Conservation (phyloP, 2,329 filamentous ascomycete species). For the Diaporthe humulicola region DNA sequence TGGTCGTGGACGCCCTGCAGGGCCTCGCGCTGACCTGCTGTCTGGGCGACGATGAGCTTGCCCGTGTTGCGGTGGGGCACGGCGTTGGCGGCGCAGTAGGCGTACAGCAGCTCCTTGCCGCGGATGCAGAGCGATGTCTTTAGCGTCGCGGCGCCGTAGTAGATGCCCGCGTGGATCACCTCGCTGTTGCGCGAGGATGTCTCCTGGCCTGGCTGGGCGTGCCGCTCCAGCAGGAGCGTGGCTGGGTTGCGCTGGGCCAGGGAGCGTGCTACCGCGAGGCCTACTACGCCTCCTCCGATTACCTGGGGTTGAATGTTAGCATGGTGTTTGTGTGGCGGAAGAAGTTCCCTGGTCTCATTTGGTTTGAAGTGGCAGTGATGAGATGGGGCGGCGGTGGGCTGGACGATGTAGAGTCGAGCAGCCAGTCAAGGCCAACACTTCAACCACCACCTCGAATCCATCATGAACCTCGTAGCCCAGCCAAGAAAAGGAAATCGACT, state of each 20-base stretch:
- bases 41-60: slow-evolving; percentile 97
- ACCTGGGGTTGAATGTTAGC: slow-evolving; percentile 53
- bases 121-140: slow-evolving; percentile 88
- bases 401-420: neutral
- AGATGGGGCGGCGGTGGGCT: neutral
- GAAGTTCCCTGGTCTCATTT: neutral
- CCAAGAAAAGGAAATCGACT: slow-evolving; percentile 40
- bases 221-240: slow-evolving; percentile 85
- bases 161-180: slow-evolving; percentile 96
- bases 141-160: slow-evolving; percentile 82
- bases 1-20: slow-evolving; percentile 65
- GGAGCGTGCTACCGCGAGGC: slow-evolving; percentile 82
- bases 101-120: slow-evolving; percentile 84
- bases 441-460: neutral
- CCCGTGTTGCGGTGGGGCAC: slow-evolving; percentile 83
- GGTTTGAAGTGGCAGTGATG: neutral
- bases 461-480: neutral
- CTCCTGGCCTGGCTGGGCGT: slow-evolving; percentile 82
- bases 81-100: slow-evolving; percentile 74
- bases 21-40: slow-evolving; percentile 74
- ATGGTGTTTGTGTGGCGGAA: neutral
- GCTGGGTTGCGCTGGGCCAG: slow-evolving; percentile 71
- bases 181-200: slow-evolving; percentile 93
- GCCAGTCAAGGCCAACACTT: neutral
- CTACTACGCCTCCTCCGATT: slow-evolving; percentile 76